Base-by-base conservation (phyloP, 2,329 filamentous ascomycete genomes). In the Lecanosticta acicola region DNA sequence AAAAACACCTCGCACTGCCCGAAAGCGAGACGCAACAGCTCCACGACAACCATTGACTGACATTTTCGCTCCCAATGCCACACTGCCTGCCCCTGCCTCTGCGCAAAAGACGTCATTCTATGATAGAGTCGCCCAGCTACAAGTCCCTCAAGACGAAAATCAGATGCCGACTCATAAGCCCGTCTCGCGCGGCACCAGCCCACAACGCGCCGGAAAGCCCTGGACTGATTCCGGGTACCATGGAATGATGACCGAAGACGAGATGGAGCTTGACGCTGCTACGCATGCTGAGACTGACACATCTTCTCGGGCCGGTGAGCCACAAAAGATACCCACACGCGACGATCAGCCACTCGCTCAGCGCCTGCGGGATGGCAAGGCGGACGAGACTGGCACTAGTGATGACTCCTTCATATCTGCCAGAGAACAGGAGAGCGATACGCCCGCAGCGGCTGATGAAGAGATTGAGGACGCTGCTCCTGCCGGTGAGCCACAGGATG, bases 1-100 rank as follows among this genome's bases (percentile, higher is more conserved):
- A 45, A 90, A 88, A 71, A 91, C 86, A 20, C 86, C 87, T 34
- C 78, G 84, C 50, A 88, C 85, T 14, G 72, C 72, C 26, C 78
- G 81, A 45, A 89, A 84, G 63, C 68, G 68, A 39, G 75, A 77
- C 58, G 68, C 71, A 8, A 66, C 68, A 19, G 81, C 84, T 63
- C 66, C 73, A 24, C 78, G 85, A 33, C 59, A 75, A 68, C 73
- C 73, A 42, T 65, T 76, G 10, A 71, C 69, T 26, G 72, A 73
- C 53, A 68, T 76, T 13, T 70, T 74, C 47, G 68, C 69, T 11
- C 67, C 68, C 11, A 73, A 73, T 39, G 56, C 63, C 3, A 68
- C 68, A 41, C 52, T 60, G 17, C 64, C 71, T 8, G 70, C 74
- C 5, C 68, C 74, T 3, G 81, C 75, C 49, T 75, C 76, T 2